Conservation (phyloP, 192 early-diverging fungal species). For the Chytriomyces hyalinus region DNA sequence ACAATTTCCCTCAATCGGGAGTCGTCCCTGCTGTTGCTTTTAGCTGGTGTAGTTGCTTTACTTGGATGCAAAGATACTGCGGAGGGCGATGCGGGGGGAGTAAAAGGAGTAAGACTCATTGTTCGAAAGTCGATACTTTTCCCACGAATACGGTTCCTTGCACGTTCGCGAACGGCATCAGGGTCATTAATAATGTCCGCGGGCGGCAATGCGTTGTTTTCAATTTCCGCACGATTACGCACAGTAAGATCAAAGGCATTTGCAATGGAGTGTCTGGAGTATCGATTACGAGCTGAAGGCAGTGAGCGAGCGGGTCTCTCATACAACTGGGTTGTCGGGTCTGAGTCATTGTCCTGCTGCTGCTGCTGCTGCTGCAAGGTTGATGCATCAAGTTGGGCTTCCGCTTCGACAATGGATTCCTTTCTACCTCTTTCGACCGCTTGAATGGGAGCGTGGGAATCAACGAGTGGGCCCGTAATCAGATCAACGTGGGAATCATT, state of each 20-base stretch:
- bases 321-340: neutral
- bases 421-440: no score
- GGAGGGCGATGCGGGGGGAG: neutral
- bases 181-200: neutral
- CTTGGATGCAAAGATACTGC: neutral
- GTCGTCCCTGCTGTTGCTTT: conserved; percentile 2
- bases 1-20: conserved; percentile 10
- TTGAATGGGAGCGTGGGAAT: no score
- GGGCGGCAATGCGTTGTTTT: neutral
- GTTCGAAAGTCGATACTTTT: conserved; percentile 18
- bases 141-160: conserved; percentile 10
- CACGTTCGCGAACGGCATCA: conserved; percentile 11
- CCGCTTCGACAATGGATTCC: no score
- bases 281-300: neutral
- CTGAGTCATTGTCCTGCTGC: neutral
- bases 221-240: neutral
- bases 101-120: no score
- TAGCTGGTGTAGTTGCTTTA: neutral
- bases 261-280: neutral
- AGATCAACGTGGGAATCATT: no score
- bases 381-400: no score
- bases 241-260: neutral
- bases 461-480: no score
- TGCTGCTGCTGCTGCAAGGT: neutral
- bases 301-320: neutral